Evolutionary conservation across 331 rosid species (phyloP), one percentile per base, ranked within the genome.

Genomic region (Phaseolus coccineus): DNA sequence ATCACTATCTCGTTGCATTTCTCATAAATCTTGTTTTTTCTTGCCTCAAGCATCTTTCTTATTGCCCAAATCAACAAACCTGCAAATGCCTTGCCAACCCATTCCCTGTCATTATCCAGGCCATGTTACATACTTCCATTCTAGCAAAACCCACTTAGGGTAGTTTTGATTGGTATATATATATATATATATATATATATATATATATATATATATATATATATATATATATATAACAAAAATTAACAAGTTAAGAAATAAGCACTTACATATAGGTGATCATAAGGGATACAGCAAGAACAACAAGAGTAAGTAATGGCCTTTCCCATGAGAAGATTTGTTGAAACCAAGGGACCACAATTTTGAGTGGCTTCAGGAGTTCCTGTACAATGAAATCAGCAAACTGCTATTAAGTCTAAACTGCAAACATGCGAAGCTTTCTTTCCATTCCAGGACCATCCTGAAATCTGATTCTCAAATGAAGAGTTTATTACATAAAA

Each of bases 11-110:
- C 98, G 0, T 82, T 75, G 84, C 91, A 89, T 58, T 84, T 84
- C 35, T 87, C 89, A 25, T 56, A 47, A 5, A 84, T 57, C 71
- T 78, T 83, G 0, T 84, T 56, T 3, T 8, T 25, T 78, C 98
- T 89, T 39, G 88, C 91, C 63, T 84, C 65, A 16, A 89, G 48
- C 98, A 96, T 96, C 84, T 73, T 80, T 33, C 62, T 73, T 35
- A 89, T 85, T 73, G 88, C 77, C 97, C 97, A 91, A 31, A 89
- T 65, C 70, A 90, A 53, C 77, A 96, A 70, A 48, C 73, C 81
- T 50, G 99, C 94, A 25, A 88, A 37, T 57, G 90, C 88, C 85
- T 89, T 91, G 61, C 99, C 97, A 59, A 88, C 80, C 96, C 99
- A 96, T 83, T 91, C 98, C 93, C 98, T 96, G 84, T 82, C 85